Evolutionary conservation across 805 yeast genomes (phyloP).

Genomic region (Myxozyma udenii): DNA sequence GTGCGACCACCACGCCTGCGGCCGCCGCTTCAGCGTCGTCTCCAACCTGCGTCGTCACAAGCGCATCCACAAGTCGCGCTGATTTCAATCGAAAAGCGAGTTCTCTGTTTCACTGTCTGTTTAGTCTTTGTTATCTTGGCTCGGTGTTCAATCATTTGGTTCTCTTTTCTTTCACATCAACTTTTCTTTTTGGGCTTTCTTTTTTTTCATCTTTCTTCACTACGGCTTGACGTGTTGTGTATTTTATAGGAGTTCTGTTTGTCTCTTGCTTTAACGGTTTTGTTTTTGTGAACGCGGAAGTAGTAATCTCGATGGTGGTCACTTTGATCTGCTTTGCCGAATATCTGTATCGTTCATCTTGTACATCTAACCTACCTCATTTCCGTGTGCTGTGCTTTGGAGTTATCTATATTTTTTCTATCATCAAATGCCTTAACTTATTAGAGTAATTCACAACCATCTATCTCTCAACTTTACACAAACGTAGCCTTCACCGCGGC

Average conservation of each 20-base stretch:
- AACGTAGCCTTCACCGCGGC: slow-evolving; percentile 14
- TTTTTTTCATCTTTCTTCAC: not conserved
- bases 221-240: too few species aligned
- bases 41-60: slow-evolving; percentile 78
- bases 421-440: not conserved
- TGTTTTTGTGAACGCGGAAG: too few species aligned
- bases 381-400: too few species aligned
- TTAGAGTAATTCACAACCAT: not conserved
- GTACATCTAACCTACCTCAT: too few species aligned
- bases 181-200: not conserved
- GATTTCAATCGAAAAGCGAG: not conserved
- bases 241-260: too few species aligned
- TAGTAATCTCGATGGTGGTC: too few species aligned
- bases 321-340: too few species aligned
- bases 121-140: not conserved
- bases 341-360: too few species aligned
- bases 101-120: not conserved
- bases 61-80: slow-evolving; percentile 55
- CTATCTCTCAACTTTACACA: too few species aligned
- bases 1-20: slow-evolving; percentile 64
- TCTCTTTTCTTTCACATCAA: too few species aligned
- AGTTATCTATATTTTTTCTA: too few species aligned
- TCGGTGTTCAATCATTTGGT: not conserved
- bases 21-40: slow-evolving; percentile 67
- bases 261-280: too few species aligned